phyloP scores from a whole-genome alignment of 2,329 filamentous ascomycete genomes.

The Dothistroma pini region DNA sequence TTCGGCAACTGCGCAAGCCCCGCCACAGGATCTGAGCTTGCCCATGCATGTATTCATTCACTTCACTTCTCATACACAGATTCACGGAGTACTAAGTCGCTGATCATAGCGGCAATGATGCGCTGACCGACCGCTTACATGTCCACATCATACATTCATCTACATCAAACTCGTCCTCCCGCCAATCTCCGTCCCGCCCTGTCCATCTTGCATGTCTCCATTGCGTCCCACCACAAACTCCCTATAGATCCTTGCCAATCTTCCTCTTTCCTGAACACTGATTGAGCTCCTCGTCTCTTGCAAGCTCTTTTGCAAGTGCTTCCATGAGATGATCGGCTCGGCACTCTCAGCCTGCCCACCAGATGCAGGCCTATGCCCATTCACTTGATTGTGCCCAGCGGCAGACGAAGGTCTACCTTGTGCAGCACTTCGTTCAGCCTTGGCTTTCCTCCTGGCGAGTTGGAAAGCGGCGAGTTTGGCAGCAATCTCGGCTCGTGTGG shows the following conservation, averaged over 20 bases:
- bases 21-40: neutral
- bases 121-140: no score
- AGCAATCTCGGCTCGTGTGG: conserved; percentile 73
- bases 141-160: neutral
- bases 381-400: conserved; percentile 9
- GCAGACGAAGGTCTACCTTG: conserved; percentile 18
- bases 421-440: conserved; percentile 44
- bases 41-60: neutral
- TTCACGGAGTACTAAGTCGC: neutral
- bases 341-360: conserved; percentile 13
- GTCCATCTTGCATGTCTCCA: conserved; percentile 91
- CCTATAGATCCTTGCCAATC: conserved; percentile 76
- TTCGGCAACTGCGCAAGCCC: neutral
- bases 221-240: conserved; percentile 93
- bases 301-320: conserved; percentile 75
- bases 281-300: conserved; percentile 78
- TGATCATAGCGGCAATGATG: no score
- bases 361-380: conserved; percentile 5
- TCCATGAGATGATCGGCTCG: conserved; percentile 80
- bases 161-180: conserved; percentile 92
- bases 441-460: conserved; percentile 61
- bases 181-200: conserved; percentile 87
- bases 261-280: conserved; percentile 67
- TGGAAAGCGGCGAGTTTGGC: conserved; percentile 81
- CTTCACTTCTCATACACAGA: neutral